Base-by-base conservation (phyloP, 371 early-diverging fungal species). In the Gilbertella persicaria region DNA sequence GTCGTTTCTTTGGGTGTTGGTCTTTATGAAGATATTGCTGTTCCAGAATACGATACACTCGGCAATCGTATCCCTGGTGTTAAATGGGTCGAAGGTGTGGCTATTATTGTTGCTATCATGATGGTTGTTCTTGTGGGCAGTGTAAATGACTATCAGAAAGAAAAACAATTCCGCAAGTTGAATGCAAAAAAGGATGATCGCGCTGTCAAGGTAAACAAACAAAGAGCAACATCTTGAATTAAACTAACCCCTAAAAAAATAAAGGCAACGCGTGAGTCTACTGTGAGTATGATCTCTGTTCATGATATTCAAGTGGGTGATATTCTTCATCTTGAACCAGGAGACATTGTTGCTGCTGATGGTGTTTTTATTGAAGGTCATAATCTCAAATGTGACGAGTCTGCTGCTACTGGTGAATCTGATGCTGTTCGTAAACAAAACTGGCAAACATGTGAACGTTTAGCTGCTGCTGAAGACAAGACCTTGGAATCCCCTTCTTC, bases 361-460 rank as follows among this genome's bases (percentile, higher is more conserved):
- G 93, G 95, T 62, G 75, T 97, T 40, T 83, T 88, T 51, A 76
- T 94, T 40, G 76, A 77, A 49, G 93, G 93, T 17, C 89, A 89
- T 58, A 90, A 93, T 69, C 72, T 96, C 42, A 81, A 75, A 16
- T 90, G 90, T 66, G 97, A 96, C 67, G 97, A 96, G 66, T 89
- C 89, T 24, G 87, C 92, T 25, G 90, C 93, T 10, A 96, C 96
- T 0, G 97, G 97, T 50, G 97, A 96, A 78, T 87, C 92, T 0
- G 90, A 94, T 53, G 80, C 89, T 0, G 79, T 95, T 29, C 86
- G 85, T 47, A 74, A 74, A 45, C 71, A 63, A 43, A 41, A 48
- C 9, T 78, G 73, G 73, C 56, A 47, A 25, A 49, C 48, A 37
- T 69, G 69, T 20, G 58, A 52, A 21, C 23, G 53, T 4, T 23